These are phyloP conservation scores for Tylopilus vinaceipallidus DNA, from an alignment of 768 basidiomycete species.

Conservation along the genomic window DNA sequence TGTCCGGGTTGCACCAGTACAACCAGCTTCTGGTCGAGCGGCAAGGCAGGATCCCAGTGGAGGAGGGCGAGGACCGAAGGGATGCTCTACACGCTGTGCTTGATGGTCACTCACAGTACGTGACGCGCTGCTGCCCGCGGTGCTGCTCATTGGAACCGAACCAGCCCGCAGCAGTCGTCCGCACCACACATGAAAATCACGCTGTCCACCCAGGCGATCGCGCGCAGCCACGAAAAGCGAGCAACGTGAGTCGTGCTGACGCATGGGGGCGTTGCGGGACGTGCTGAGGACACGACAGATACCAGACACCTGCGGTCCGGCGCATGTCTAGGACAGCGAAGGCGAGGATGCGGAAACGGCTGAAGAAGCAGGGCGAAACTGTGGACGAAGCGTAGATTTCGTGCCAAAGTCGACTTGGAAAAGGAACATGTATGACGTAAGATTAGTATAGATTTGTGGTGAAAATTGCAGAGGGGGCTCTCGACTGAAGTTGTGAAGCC, in stretches of 20 bases:
- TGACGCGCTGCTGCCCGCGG: constrained; percentile 3
- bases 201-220: constrained; percentile 46
- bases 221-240: constrained; percentile 35
- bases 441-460: constrained; percentile 12
- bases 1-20: constrained; percentile 70
- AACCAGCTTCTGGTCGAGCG: constrained; percentile 60
- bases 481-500: constrained; percentile 6
- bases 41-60: constrained; percentile 22
- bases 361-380: constrained; percentile 30
- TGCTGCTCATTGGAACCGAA: neutral
- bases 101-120: constrained; percentile 61
- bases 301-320: constrained; percentile 53
- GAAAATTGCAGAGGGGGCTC: constrained; percentile 10
- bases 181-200: constrained; percentile 73
- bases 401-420: constrained; percentile 9
- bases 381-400: constrained; percentile 12
- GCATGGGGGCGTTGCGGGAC: neutral
- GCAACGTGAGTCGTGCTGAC: constrained; percentile 35
- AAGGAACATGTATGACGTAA: constrained; percentile 25
- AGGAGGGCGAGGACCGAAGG: constrained; percentile 34
- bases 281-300: constrained; percentile 38
- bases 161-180: constrained; percentile 52
- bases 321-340: constrained; percentile 59
- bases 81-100: constrained; percentile 39
- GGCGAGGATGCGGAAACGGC: constrained; percentile 47